A percentile compares a stretch with the other conserved stretches of the same genome.
These are phyloP conservation scores for Cenococcum geophilum DNA, from an alignment of 495 filamentous ascomycete genomes.

Conservation along the genomic window DNA sequence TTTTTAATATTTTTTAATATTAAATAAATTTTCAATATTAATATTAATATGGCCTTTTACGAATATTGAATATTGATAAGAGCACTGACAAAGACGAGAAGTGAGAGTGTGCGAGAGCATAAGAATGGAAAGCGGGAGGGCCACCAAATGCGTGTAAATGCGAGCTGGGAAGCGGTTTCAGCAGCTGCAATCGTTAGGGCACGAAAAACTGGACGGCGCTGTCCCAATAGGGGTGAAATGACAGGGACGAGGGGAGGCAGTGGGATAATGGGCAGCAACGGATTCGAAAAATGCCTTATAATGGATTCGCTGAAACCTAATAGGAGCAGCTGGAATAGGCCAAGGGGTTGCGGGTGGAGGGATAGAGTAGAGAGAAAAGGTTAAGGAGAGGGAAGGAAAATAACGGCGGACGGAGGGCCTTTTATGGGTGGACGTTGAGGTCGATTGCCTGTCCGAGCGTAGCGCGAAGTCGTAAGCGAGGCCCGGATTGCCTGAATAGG, in stretches of 20 bases:
- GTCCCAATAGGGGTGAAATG: conserved; percentile 1
- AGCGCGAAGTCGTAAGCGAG: conserved; percentile 13
- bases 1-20: no score
- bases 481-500: conserved; percentile 18
- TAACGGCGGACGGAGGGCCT: conserved; percentile 2
- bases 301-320: conserved; percentile 20
- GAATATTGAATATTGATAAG: no score
- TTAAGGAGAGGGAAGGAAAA: conserved; percentile 4
- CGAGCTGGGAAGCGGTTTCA: conserved; percentile 10
- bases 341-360: conserved; percentile 16
- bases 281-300: conserved; percentile 19
- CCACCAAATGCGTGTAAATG: conserved; percentile 10
- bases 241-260: conserved; percentile 2
- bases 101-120: conserved; percentile 12
- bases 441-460: conserved; percentile 2
- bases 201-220: no score
- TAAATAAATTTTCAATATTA: no score
- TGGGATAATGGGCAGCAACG: background rate
- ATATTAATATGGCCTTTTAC: no score
- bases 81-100: conserved; percentile 19
- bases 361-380: conserved; percentile 9
- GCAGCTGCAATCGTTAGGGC: no score
- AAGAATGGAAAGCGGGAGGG: conserved; percentile 13
- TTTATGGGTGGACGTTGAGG: conserved; percentile 4
- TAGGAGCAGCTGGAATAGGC: conserved; percentile 11